Evolutionary conservation across 306 rosid genomes (phyloP).

Genomic region (Casuarina glauca): DNA sequence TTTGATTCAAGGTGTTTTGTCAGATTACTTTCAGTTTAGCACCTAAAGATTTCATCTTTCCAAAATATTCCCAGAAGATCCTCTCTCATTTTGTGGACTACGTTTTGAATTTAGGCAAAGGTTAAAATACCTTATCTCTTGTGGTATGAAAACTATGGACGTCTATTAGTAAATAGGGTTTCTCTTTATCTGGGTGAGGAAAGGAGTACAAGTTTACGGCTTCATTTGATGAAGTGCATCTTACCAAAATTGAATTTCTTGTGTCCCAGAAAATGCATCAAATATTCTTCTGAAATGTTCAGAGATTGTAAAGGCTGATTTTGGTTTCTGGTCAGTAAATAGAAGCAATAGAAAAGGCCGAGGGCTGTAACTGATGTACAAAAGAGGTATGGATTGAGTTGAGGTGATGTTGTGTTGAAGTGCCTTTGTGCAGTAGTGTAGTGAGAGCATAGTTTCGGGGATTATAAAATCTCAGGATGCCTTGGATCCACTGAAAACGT

Average conservation of each 20-base stretch:
- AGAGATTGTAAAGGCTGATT: neutral
- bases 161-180: neutral
- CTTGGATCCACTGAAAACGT: neutral
- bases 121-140: neutral
- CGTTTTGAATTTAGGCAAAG: neutral
- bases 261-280: neutral
- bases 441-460: neutral
- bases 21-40: neutral
- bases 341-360: neutral
- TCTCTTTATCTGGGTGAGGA: neutral
- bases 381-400: neutral
- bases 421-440: neutral
- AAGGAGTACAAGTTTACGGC: neutral
- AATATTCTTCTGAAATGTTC: neutral
- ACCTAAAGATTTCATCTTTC: neutral
- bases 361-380: neutral
- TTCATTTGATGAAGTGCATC: neutral
- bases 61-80: no score
- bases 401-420: neutral
- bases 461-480: neutral
- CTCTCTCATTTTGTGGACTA: neutral
- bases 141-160: neutral
- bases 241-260: neutral
- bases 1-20: no score
- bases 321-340: neutral